These are phyloP conservation scores for Aspergillus calidoustus DNA, from an alignment of 2,329 filamentous ascomycete genomes.

Conservation along the genomic window DNA sequence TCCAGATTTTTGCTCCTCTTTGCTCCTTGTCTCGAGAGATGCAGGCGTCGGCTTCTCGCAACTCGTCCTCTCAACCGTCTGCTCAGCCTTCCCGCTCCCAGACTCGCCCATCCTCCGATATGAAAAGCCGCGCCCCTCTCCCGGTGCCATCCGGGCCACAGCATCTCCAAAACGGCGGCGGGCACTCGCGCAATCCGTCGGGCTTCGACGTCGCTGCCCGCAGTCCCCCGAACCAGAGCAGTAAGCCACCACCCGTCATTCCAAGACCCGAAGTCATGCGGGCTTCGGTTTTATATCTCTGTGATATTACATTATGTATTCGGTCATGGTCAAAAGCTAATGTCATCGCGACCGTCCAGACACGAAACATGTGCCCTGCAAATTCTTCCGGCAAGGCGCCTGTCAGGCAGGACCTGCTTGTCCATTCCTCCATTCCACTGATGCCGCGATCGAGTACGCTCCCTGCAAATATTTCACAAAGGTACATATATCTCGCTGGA, in stretches of 20 bases:
- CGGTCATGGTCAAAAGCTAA: neutral
- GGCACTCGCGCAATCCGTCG: constrained; percentile 46
- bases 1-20: constrained; percentile 26
- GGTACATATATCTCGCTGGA: constrained; percentile 56
- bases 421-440: constrained; percentile 93
- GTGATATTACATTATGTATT: neutral
- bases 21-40: constrained; percentile 21
- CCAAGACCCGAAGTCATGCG: neutral
- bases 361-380: constrained; percentile 97
- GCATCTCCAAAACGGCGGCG: constrained; percentile 40
- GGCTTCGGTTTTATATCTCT: neutral
- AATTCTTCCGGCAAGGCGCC: constrained; percentile 96
- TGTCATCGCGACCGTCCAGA: constrained; percentile 57
- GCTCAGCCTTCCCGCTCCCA: constrained; percentile 30
- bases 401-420: constrained; percentile 96
- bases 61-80: constrained; percentile 25
- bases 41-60: constrained; percentile 30
- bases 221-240: constrained; percentile 51
- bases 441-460: constrained; percentile 80
- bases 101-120: constrained; percentile 40
- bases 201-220: constrained; percentile 51
- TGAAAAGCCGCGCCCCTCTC: constrained; percentile 48
- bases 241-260: constrained; percentile 35
- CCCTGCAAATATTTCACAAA: constrained; percentile 99
- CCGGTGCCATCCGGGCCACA: constrained; percentile 41